Evolutionary conservation across 1,139 yeast species (phyloP), one percentile per base, ranked within the genome.

Genomic region (Eremothecium gossypii): DNA sequence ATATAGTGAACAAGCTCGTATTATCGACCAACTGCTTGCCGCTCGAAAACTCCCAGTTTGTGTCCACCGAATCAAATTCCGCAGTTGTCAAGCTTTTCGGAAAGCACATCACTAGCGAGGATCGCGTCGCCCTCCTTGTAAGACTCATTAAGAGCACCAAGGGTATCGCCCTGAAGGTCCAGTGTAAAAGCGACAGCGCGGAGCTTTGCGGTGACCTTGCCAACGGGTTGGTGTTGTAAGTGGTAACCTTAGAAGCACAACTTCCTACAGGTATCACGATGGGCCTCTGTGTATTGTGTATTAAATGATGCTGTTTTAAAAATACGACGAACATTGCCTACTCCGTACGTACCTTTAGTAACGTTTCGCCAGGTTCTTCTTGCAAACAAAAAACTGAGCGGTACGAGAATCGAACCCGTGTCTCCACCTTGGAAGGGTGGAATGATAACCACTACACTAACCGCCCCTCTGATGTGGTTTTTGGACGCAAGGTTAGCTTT

Each of bases 81-180:
- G 97, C 89, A 60, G 70, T 76, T 10, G 70, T 91, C 65, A 87
- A 87, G 67, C 68, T 87, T 53, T 83, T 74, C 57, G 98, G 97
- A 59, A 83, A 81, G 66, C 79, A 85, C 51, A 74, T 83, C 28
- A 40, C 55, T 23, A 72, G 74, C 65, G 91, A 87, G 42, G 72
- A 68, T 36, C 82, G 80, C 64, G 77, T 86, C 48, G 91, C 81
- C 23, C 77, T 78, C 7, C 61, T 72, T 49, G 72, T 84, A 36
- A 79, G 85, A 60, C 74, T 91, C 66, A 94, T 91, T 11, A 69
- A 74, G 52, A 73, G 81, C 42, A 73, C 85, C 9, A 77, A 79
- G 43, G 85, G 85, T 46, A 79, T 85, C 44, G 85, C 89, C 51
- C 78, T 91, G 59, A 87, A 85, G 68, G 73, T 83, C 42, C 73